These are phyloP conservation scores for Aspergillus melleus DNA, from an alignment of 2,329 filamentous ascomycete genomes.

Conservation along the genomic window DNA sequence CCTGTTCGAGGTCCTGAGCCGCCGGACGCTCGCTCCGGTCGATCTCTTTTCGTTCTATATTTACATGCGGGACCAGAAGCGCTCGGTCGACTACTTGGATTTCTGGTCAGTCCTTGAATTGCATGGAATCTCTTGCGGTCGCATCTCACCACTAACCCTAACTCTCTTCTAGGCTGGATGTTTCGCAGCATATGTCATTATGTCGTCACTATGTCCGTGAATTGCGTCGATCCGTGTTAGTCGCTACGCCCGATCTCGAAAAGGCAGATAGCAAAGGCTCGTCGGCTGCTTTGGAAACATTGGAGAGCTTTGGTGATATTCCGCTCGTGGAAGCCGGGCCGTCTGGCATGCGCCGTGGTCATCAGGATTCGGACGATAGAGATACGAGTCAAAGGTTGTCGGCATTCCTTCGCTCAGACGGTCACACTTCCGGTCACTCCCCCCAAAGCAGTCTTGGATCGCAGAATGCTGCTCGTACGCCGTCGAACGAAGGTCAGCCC, in stretches of 20 bases:
- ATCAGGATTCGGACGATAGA: constrained; percentile 67
- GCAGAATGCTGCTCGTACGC: constrained; percentile 39
- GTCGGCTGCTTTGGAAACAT: constrained; percentile 71
- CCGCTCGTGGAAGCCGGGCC: constrained; percentile 50
- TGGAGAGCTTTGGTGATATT: constrained; percentile 68
- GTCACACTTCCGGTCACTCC: constrained; percentile 49
- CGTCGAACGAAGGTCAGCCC: constrained; percentile 49
- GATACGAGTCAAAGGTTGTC: constrained; percentile 88
- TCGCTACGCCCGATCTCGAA: constrained; percentile 88
- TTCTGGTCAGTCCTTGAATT: constrained; percentile 71
- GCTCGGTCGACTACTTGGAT: constrained; percentile 95
- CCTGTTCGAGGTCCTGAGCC: constrained; percentile 91
- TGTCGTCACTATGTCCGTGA: constrained; percentile 96
- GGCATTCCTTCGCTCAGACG: constrained; percentile 72
- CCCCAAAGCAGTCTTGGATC: constrained; percentile 56
- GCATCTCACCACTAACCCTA: constrained; percentile 10
- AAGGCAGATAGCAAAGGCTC: constrained; percentile 79
- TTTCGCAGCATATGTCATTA: constrained; percentile 97
- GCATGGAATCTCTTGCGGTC: background rate
- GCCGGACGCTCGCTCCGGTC: constrained; percentile 90
- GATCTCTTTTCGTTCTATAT: constrained; percentile 99
- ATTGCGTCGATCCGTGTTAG: constrained; percentile 85
- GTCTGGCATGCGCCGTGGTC: constrained; percentile 56
- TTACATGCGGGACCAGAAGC: constrained; percentile 98
- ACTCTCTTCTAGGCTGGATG: constrained; percentile 75